phyloP scores from a whole-genome alignment of 2,329 filamentous ascomycete genomes.

The Nothophoma quercina region DNA sequence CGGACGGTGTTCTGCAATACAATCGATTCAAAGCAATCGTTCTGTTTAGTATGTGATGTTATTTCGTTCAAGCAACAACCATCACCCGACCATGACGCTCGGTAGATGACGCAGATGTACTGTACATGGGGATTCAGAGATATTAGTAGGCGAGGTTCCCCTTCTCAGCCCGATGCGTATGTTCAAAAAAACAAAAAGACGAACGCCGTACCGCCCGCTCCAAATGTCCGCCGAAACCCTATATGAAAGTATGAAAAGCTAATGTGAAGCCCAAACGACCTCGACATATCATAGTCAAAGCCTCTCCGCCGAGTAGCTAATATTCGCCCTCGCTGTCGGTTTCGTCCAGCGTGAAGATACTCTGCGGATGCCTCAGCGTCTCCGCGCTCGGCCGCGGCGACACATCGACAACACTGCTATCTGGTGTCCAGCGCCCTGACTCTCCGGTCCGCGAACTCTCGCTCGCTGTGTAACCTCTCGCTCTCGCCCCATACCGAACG shows the following conservation, averaged over 20 bases:
- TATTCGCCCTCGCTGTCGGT: conserved; percentile 20
- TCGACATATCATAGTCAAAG: too few species aligned
- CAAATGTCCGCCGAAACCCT: too few species aligned
- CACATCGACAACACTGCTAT: conserved; percentile 50
- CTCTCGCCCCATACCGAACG: conserved; percentile 44
- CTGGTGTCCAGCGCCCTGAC: conserved; percentile 47
- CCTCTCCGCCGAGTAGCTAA: background rate
- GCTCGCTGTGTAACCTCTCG: background rate
- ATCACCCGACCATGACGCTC: too few species aligned
- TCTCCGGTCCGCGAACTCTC: background rate
- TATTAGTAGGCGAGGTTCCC: conserved; percentile 16
- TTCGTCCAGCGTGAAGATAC: conserved; percentile 33
- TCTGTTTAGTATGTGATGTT: too few species aligned
- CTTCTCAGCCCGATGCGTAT: conserved; percentile 4
- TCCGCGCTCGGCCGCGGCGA: conserved; percentile 49
- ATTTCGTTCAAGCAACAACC: background rate
- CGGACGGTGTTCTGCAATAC: conserved; percentile 2
- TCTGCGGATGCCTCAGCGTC: conserved; percentile 41
- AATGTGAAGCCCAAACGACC: too few species aligned
- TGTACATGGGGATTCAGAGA: conserved; percentile 16
- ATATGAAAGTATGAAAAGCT: too few species aligned
- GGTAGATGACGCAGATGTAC: conserved; percentile 11
- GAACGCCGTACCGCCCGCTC: background rate
- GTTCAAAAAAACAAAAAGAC: background rate
- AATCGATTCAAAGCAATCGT: too few species aligned